These are phyloP conservation scores for Penicillium cosmopolitanum DNA, from an alignment of 495 filamentous ascomycete genomes.

Conservation along the genomic window DNA sequence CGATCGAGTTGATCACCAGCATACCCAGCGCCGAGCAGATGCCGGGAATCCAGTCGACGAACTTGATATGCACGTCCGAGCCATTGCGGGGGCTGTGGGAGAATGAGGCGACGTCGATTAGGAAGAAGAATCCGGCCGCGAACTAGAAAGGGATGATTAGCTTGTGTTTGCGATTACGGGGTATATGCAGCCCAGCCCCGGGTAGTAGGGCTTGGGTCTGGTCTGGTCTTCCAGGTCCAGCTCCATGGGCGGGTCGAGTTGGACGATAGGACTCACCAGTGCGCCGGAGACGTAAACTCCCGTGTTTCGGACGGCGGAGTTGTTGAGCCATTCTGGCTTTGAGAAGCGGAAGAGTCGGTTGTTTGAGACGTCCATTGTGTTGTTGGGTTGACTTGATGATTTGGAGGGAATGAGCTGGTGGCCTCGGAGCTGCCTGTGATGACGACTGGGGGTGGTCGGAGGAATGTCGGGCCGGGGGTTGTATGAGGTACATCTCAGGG, in stretches of 20 bases:
- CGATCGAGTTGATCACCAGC: constrained; percentile 98
- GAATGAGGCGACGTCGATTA: constrained; percentile 89
- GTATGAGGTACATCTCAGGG: too few relatives aligned
- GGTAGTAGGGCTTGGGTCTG: neutral
- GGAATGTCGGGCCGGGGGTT: constrained; percentile 21
- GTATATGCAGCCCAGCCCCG: too few relatives aligned
- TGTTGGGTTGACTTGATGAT: constrained; percentile 12
- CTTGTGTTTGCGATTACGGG: too few relatives aligned
- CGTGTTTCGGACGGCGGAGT: constrained; percentile 74
- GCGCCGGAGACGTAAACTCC: constrained; percentile 88
- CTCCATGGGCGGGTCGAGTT: neutral
- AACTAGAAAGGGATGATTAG: constrained; percentile 59
- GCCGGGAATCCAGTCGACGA: constrained; percentile 97
- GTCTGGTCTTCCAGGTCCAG: too few relatives aligned
- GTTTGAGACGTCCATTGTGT: constrained; percentile 51
- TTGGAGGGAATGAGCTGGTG: neutral
- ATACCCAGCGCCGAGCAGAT: constrained; percentile 94
- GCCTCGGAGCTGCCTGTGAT: constrained; percentile 19
- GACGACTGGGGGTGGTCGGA: constrained; percentile 21
- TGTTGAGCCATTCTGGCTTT: constrained; percentile 89
- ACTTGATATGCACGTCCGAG: constrained; percentile 84
- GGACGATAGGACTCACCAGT: constrained; percentile 62
- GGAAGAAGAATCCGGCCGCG: constrained; percentile 94
- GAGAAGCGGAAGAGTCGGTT: constrained; percentile 77
- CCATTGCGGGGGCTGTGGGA: constrained; percentile 79